These are phyloP conservation scores for Chiua virens DNA, from an alignment of 768 basidiomycete species.

Conservation along the genomic window DNA sequence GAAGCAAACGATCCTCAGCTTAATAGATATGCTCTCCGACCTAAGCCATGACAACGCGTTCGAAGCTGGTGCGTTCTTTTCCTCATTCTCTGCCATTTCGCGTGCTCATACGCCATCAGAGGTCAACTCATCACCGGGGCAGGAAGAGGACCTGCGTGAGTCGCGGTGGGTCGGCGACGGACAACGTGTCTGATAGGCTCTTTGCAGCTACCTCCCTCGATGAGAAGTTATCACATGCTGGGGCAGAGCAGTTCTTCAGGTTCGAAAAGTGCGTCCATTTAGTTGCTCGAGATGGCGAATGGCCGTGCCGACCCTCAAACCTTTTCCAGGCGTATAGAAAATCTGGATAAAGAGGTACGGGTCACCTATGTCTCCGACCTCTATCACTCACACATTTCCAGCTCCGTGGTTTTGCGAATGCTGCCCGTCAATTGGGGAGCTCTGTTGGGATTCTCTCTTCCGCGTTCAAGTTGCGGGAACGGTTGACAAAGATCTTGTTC, in stretches of 20 bases:
- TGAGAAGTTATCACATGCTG: constrained; percentile 50
- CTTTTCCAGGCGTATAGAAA: constrained; percentile 41
- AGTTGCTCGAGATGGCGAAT: neutral
- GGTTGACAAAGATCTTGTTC: constrained; percentile 49
- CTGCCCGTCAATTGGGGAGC: constrained; percentile 54
- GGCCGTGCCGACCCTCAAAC: constrained; percentile 5
- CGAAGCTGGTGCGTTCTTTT: constrained; percentile 31
- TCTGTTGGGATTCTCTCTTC: constrained; percentile 59
- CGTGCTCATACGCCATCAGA: constrained; percentile 18
- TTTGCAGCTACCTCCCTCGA: constrained; percentile 43
- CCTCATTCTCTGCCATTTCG: neutral
- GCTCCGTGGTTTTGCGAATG: constrained; percentile 55
- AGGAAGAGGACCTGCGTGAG: constrained; percentile 47
- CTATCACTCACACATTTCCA: constrained; percentile 20
- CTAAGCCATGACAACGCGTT: constrained; percentile 40
- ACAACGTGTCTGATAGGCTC: constrained; percentile 7
- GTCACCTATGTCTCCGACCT: neutral
- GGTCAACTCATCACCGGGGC: constrained; percentile 31
- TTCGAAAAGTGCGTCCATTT: constrained; percentile 43
- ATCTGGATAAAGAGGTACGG: constrained; percentile 47
- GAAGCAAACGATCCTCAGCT: constrained; percentile 46
- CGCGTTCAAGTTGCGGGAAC: constrained; percentile 50
- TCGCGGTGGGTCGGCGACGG: neutral
- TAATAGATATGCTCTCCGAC: constrained; percentile 48
- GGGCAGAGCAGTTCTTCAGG: constrained; percentile 47